Base-by-base conservation (phyloP, 768 basidiomycete genomes). In the Tricholoma bakamatsutake region DNA sequence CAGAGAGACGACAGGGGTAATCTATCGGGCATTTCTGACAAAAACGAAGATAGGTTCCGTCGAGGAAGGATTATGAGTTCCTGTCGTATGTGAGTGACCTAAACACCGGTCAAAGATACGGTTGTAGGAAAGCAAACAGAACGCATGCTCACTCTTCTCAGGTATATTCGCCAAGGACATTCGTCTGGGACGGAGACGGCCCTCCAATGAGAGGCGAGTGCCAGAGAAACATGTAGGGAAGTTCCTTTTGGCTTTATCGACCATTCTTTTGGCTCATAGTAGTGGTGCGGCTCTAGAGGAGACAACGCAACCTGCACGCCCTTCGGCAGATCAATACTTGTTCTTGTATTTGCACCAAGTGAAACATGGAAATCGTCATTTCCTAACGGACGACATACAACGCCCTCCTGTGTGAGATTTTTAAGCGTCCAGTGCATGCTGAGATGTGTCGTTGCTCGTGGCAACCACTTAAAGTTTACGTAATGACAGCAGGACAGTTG, bases 1-100 rank as follows among this genome's bases (percentile, higher is more conserved):
- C 82, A 69, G n/a, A 94, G 64, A 18, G 86, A 85, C 8, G 89
- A 90, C 28, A 96, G 70, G 6, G 85, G 78, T 0, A 81, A 71
- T 2, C 71, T 64, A 67, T 93, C 86, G 2, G 91, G 86, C 47
- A 96, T 73, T 31, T 80, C 72, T 10, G 78, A 72, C 49, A 80
- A 57, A 57, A 77, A 93, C 2, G 80, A 77, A 5, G 79, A 72
- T 52, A 84, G 65, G 53, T 82, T 73, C 55, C 91, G 76, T 43
- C 71, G 75, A n/a, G 81, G 80, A 31, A 93, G 66, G 18, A 92
- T 73, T 4, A 83, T 61, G 13, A 93, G 59, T 54, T 69, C 71
- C 53, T 76, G 71, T 47, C 76, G 73, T 46, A 70, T 73, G 52
- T 69, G 70, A 8, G 76, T 71, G 6, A 79, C 61, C 85, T 87